Evolutionary conservation across 495 filamentous ascomycete genomes (phyloP), one percentile per base, ranked within the genome.

Genomic region (Penicillium steckii): DNA sequence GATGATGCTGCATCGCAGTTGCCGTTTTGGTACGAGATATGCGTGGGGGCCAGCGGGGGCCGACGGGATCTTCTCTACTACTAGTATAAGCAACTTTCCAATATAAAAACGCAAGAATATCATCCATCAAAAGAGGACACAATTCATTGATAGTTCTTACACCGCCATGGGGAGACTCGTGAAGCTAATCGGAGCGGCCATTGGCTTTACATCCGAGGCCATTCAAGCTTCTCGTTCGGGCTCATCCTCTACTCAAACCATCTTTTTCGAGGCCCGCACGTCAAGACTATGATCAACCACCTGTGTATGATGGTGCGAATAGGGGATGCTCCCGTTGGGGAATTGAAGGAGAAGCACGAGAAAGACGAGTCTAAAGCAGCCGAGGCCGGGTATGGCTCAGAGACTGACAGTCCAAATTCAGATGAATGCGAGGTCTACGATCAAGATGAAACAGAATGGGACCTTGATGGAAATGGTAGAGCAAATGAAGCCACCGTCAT

Each of bases 381-480:
- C 24, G 42, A 44, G 24, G 42, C 42, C n/a, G 42, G 42, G 25
- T 44, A 44, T 27, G 42, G 27, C 15, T 44, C 42, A n/a, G 35
- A 42, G 44, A 21, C 17, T 22, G 44, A 30, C n/a, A 46, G 22
- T 9, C 30, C 24, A 6, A 13, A 46, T 42, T 22, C 38, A 22
- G 38, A 41, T 3, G 9, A 41, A 7, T 19, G 13, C 8, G 38
- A 41, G 4, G 18, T 5, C 38, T 8, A 22, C 23, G 38, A 37
- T 8, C 40, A 46, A 13, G 57, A 60, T 43, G 57, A 60, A 32
- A 52, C 45, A 0, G 52, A 48, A 4, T 60, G 57, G 57, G 44
- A 60, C 19, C 57, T 60, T 4, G 57, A 60, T 38, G 57, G n/a
- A 60, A 4, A 52, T 60, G 48, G 44, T 52, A n/a, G 52, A 55